phyloP scores from a whole-genome alignment of 331 rosid species.

The Phaseolus coccineus region DNA sequence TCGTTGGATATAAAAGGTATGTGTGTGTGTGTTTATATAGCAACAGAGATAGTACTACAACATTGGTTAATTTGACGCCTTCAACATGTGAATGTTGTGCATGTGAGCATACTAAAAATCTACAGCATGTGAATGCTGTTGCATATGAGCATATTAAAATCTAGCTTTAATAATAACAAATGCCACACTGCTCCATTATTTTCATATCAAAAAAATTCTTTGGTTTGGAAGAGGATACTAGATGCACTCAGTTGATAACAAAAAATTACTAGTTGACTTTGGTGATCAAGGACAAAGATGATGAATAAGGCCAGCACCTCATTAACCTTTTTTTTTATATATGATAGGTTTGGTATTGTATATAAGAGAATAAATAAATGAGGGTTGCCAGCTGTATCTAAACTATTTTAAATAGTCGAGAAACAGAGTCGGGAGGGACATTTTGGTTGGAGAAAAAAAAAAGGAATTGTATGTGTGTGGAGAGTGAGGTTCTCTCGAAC shows the following conservation, averaged over 20 bases:
- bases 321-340: not conserved
- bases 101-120: slow-evolving; percentile 18
- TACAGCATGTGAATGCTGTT: slow-evolving; percentile 4
- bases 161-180: slow-evolving; percentile 29
- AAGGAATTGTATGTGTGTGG: no score
- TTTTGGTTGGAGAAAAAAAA: no score
- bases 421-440: no score
- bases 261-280: not conserved
- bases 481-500: no score
- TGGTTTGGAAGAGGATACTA: slow-evolving; percentile 32
- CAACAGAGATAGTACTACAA: not conserved
- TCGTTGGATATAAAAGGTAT: no score
- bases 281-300: slow-evolving; percentile 13
- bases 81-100: slow-evolving; percentile 13
- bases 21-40: no score
- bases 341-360: no score
- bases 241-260: slow-evolving; percentile 33
- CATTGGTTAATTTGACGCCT: slow-evolving; percentile 16
- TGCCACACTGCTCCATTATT: slow-evolving; percentile 30
- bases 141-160: slow-evolving; percentile 39
- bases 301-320: slow-evolving; percentile 7
- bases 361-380: no score
- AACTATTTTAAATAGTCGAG: no score
- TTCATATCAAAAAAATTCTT: slow-evolving; percentile 32
- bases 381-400: no score